These are phyloP conservation scores for Forsythia suspensa DNA, from an alignment of 257 asterid species.

Conservation along the genomic window DNA sequence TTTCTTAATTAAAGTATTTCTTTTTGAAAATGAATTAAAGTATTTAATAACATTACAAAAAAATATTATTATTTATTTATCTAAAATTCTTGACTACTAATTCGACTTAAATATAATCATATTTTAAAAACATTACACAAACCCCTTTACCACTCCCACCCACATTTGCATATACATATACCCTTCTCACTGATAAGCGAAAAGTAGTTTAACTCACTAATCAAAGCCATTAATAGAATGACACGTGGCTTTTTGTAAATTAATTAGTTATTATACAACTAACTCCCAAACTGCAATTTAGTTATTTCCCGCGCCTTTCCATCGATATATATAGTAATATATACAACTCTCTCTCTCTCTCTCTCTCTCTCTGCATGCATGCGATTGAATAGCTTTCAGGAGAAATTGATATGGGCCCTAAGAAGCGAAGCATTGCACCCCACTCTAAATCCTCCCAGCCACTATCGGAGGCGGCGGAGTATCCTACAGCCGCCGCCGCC, in stretches of 20 bases:
- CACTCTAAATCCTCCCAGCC: not conserved
- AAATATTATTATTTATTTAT: no score
- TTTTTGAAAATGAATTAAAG: no score
- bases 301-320: not conserved
- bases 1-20: no score
- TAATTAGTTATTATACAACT: not conserved
- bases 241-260: not conserved
- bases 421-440: not conserved
- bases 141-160: no score
- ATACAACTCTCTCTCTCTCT: not conserved
- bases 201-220: no score
- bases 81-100: no score
- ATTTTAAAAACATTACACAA: no score
- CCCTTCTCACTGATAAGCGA: no score
- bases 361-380: not conserved
- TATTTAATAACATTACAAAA: no score
- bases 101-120: no score
- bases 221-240: not conserved
- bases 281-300: not conserved
- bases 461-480: no score
- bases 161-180: no score
- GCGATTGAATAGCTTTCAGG: not conserved
- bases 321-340: not conserved
- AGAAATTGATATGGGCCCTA: not conserved
- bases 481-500: not conserved